Conservation (phyloP, 179 eudicot genomes). For the Silene vulgaris region DNA sequence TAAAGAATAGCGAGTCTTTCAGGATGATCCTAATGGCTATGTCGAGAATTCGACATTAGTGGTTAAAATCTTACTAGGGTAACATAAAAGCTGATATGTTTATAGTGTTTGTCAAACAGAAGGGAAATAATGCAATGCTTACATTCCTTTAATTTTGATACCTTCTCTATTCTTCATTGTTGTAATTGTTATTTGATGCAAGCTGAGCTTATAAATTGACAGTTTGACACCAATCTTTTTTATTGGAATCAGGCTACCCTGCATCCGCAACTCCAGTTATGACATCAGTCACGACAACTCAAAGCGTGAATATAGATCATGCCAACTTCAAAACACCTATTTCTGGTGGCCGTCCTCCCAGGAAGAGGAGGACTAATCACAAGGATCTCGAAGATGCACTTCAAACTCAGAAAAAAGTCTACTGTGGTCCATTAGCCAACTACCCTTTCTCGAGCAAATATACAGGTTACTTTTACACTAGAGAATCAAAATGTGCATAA, state of each 20-base stretch:
- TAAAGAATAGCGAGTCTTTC: too few relatives aligned
- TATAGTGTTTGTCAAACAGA: not conserved
- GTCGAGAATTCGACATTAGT: not conserved
- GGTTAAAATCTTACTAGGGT: not conserved
- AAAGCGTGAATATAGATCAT: conserved; percentile 30
- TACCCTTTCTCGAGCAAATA: conserved; percentile 15
- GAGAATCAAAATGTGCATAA: not conserved
- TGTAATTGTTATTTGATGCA: not conserved
- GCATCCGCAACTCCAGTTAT: conserved; percentile 35
- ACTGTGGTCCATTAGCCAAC: conserved; percentile 31
- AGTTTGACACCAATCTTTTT: not conserved
- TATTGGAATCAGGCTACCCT: conserved; percentile 40
- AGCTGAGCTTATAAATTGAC: not conserved
- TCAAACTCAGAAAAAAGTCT: conserved; percentile 40
- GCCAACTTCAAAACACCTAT: conserved; percentile 41
- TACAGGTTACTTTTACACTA: not conserved
- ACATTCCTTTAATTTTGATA: not conserved
- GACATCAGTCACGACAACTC: conserved; percentile 41
- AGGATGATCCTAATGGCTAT: too few relatives aligned
- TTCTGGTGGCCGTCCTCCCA: conserved; percentile 33
- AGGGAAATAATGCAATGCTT: not conserved
- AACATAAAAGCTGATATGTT: not conserved
- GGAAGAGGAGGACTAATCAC: conserved; percentile 48
- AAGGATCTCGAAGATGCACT: conserved; percentile 35
- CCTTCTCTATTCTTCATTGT: not conserved